Evolutionary conservation across 768 basidiomycete genomes (phyloP), one percentile per base, ranked within the genome.

Genomic region (Mycena maculata): DNA sequence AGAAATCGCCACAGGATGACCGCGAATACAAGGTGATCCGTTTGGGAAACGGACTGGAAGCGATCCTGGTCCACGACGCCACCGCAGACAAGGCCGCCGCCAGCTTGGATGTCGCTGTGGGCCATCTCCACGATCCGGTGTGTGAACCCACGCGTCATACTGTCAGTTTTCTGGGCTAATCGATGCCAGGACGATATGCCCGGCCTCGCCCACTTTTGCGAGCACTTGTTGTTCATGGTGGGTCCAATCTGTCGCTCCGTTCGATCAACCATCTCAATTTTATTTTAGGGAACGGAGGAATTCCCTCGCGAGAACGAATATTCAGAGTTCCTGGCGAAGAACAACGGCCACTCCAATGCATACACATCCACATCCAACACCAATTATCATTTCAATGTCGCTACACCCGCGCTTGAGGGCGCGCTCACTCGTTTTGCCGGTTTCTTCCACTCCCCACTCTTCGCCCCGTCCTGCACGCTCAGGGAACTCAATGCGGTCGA

Each of bases 251-350:
- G 33, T 70, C 25, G 59, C 60, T 44, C 38, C 15, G 39, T 25
- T 42, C 66, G 33, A 31, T 8, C 15, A 11, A 22, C 12, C 22
- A 48, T 60, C 39, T 22, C 31, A 58, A 70, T 45, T 58, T 54
- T 25, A 42, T 62, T 27, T 60, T 42, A 94, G 93, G 93, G 93
- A 22, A 94, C 92, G 12, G 87, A 89, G 70, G 88, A 89, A 76
- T 97, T 90, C 78, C 95, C 95, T 4, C 85, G 87, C 61, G 98
- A 99, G 78, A 99, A 98, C 74, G 98, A 96, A 69, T 99, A 99
- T 77, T 91, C 90, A 54, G 61, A 93, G 91, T 93, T 87, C 74
- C 83, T 94, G 22, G 83, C 91, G 64, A 93, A 92, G 79, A 92
- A 93, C 70, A 92, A 95, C 65, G 95, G 96, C 18, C 71, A 68